Evolutionary conservation across 108 stramenopile species (phyloP).

Genomic region (Chaetoceros tenuissimus): DNA sequence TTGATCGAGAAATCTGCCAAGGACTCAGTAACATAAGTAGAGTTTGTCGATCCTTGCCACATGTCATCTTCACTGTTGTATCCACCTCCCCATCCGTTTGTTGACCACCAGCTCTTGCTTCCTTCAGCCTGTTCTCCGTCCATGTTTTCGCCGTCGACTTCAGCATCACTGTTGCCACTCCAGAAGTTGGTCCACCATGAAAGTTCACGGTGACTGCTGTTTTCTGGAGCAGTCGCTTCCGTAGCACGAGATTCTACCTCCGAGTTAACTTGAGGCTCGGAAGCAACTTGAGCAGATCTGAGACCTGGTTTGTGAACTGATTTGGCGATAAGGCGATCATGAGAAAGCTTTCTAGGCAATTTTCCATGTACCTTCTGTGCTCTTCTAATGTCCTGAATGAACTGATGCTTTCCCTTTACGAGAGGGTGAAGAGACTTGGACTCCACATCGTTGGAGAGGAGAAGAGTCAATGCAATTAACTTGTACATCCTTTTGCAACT

Average conservation of each 20-base stretch:
- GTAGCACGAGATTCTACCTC: neutral
- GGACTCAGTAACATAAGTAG: neutral
- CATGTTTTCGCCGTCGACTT: neutral
- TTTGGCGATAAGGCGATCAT: neutral
- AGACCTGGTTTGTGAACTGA: neutral
- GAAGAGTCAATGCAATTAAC: neutral
- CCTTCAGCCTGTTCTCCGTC: neutral
- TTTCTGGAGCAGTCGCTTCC: neutral
- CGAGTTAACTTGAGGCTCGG: neutral
- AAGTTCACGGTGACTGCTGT: neutral
- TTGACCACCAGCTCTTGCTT: neutral
- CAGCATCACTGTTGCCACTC: neutral
- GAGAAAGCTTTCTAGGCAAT: neutral
- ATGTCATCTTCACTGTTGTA: neutral
- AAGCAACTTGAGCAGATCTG: neutral
- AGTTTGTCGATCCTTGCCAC: neutral
- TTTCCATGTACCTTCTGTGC: neutral
- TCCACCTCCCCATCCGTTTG: neutral
- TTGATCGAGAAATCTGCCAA: neutral
- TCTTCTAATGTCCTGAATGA: neutral
- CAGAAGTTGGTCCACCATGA: neutral
- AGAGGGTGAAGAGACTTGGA: neutral
- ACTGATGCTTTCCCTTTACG: neutral
- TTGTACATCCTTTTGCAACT: neutral
- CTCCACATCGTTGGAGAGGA: neutral